Evolutionary conservation across 805 yeast species (phyloP).

Genomic region (Sugiyamaella smithiae): DNA sequence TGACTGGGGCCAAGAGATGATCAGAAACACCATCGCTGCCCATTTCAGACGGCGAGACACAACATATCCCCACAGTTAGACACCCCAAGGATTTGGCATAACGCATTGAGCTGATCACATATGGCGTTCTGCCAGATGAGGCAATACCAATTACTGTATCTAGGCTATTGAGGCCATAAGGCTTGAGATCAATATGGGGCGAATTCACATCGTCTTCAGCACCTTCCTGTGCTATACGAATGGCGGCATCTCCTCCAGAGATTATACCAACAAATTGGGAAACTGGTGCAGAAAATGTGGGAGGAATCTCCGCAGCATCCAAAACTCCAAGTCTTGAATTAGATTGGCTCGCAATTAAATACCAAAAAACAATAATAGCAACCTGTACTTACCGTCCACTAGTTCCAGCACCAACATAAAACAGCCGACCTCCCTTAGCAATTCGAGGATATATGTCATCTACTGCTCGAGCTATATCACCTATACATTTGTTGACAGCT

Average conservation of each 20-base stretch:
- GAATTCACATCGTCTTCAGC: constrained; percentile 27
- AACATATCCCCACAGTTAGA: constrained; percentile 25
- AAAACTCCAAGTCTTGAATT: constrained; percentile 28
- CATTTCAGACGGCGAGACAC: constrained; percentile 23
- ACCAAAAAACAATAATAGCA: too few relatives aligned
- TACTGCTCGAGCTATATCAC: constrained; percentile 23
- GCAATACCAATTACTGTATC: constrained; percentile 32
- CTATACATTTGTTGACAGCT: constrained; percentile 18
- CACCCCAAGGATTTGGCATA: constrained; percentile 27
- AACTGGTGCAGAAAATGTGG: constrained; percentile 29
- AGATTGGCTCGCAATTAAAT: neutral
- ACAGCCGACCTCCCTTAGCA: constrained; percentile 26
- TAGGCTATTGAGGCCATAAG: constrained; percentile 17
- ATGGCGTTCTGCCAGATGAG: constrained; percentile 33
- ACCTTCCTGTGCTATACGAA: constrained; percentile 29
- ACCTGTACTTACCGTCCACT: constrained; percentile 23
- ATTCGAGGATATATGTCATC: constrained; percentile 25
- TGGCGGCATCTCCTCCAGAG: constrained; percentile 31
- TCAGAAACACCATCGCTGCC: constrained; percentile 16
- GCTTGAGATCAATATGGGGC: constrained; percentile 24
- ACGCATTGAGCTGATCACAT: constrained; percentile 27
- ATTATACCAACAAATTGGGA: constrained; percentile 28
- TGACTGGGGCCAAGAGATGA: constrained; percentile 21
- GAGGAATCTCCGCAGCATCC: constrained; percentile 32
- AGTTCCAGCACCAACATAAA: constrained; percentile 32